phyloP scores from a whole-genome alignment of 306 rosid species.

The Inga oerstediana region DNA sequence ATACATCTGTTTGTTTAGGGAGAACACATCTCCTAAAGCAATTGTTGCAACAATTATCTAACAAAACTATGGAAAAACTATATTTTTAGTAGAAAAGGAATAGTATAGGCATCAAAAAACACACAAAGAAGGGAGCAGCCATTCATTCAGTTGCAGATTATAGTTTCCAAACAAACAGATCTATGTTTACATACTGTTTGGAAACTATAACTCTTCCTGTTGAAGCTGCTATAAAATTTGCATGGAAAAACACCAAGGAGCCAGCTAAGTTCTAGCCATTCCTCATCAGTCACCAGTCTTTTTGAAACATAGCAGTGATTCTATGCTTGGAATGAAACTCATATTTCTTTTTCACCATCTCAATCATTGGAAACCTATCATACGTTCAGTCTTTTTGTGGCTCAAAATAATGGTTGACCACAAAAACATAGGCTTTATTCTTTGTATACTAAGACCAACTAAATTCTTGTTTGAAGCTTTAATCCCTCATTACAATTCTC shows the following conservation, averaged over 20 bases:
- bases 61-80: not conserved
- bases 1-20: not conserved
- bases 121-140: not conserved
- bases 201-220: not conserved
- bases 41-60: constrained; percentile 4
- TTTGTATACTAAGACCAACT: not conserved
- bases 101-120: not conserved
- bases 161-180: too few species aligned
- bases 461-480: constrained; percentile 1
- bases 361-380: not conserved
- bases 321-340: not conserved
- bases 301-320: not conserved
- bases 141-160: not conserved
- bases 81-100: not conserved
- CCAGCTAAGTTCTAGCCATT: constrained; percentile 5
- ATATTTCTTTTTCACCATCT: not conserved
- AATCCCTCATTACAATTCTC: not conserved
- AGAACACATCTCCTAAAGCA: not conserved
- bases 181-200: not conserved
- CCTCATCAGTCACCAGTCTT: not conserved
- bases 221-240: not conserved
- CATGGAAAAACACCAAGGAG: not conserved
- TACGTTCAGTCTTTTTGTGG: not conserved
- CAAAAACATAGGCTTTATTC: not conserved
- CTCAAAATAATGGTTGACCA: not conserved